phyloP scores from a whole-genome alignment of 331 rosid species.

The Quercus lobata region DNA sequence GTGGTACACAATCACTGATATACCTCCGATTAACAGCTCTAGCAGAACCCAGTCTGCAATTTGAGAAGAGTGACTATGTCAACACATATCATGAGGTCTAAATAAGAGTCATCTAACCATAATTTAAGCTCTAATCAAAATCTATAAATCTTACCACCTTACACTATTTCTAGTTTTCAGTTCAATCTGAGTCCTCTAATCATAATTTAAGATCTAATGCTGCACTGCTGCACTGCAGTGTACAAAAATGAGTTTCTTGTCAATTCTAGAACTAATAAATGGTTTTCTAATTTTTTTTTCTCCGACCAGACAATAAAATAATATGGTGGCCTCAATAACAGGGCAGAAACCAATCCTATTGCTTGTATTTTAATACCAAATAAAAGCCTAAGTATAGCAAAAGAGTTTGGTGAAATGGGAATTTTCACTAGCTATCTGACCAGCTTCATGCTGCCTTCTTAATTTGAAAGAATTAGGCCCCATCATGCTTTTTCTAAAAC shows the following conservation, averaged over 20 bases:
- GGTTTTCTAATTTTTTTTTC: neutral
- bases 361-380: neutral
- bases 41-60: slow-evolving; percentile 86
- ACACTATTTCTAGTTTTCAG: slow-evolving; percentile 2
- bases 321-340: neutral
- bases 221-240: neutral
- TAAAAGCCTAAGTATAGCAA: neutral
- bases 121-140: neutral
- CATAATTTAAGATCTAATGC: neutral
- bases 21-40: slow-evolving; percentile 97
- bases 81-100: slow-evolving; percentile 5
- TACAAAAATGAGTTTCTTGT: neutral
- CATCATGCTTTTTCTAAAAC: neutral
- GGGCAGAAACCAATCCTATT: neutral
- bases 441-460: neutral
- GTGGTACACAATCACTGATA: slow-evolving; percentile 94
- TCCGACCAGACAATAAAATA: neutral
- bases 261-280: neutral
- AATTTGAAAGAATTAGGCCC: neutral
- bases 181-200: neutral
- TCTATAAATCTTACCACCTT: neutral
- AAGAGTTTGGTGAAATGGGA: neutral
- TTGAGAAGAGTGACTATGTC: neutral
- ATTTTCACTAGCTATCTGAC: neutral
- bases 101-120: neutral